Conservation (phyloP, 371 early-diverging fungal species). For the Umbelopsis sp. region DNA sequence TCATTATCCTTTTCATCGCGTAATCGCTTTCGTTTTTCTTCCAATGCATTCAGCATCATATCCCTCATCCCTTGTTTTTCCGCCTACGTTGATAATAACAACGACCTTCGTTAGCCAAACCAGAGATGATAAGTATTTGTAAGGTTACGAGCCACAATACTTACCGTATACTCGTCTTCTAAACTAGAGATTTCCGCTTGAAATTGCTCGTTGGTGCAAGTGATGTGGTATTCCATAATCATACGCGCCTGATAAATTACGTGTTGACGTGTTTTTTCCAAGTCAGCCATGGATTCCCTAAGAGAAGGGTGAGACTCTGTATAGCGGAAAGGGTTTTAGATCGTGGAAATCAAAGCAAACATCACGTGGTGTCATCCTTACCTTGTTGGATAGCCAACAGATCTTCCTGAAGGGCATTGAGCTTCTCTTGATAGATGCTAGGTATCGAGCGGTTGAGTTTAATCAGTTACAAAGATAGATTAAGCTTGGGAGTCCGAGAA, state of each 20-base stretch:
- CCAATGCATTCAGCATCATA: slow-evolving; percentile 16
- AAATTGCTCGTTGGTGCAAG: slow-evolving; percentile 7
- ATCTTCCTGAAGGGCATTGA: slow-evolving; percentile 6
- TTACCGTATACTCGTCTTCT: slow-evolving; percentile 7
- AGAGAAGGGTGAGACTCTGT: neutral
- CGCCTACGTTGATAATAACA: neutral
- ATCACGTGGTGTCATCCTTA: neutral
- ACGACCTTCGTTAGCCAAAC: no score
- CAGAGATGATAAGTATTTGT: neutral
- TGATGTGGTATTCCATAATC: slow-evolving; percentile 9
- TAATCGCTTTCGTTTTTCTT: slow-evolving; percentile 11
- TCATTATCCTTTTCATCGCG: slow-evolving; percentile 13
- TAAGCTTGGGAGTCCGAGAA: neutral
- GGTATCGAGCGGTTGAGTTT: neutral
- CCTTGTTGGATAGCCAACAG: slow-evolving; percentile 8
- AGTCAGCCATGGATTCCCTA: neutral
- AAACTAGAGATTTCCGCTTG: slow-evolving; percentile 12
- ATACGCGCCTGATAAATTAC: neutral
- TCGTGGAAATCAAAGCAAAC: neutral
- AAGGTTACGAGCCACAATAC: neutral
- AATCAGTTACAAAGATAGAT: no score
- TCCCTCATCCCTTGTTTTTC: slow-evolving; percentile 16
- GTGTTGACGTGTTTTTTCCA: neutral
- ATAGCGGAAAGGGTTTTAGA: neutral
- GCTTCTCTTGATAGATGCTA: slow-evolving; percentile 13